Conservation (phyloP, 495 filamentous ascomycete genomes). For the Hypoxylon lenormandii region DNA sequence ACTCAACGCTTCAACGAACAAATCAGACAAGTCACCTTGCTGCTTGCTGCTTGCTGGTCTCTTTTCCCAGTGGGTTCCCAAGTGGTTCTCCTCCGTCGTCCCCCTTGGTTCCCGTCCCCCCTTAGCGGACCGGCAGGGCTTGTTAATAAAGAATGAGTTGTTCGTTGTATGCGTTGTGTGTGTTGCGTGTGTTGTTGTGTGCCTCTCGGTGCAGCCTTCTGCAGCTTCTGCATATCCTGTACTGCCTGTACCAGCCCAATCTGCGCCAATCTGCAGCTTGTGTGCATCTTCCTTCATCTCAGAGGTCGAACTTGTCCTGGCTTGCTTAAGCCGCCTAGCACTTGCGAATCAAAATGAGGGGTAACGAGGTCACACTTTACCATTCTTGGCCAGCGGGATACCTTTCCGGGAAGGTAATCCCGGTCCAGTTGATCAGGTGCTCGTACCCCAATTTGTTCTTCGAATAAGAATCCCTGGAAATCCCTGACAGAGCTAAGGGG, state of each 20-base stretch:
- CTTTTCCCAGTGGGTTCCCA: no score
- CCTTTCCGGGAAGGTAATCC: conserved; percentile 42
- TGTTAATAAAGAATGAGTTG: conserved; percentile 42
- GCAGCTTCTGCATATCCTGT: no score
- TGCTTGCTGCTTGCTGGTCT: no score
- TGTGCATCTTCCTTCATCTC: conserved; percentile 21
- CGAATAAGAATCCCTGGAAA: conserved; percentile 43
- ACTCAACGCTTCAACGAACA: no score
- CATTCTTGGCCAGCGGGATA: conserved; percentile 42
- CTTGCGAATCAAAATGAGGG: conserved; percentile 43
- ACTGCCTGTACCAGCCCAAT: no score
- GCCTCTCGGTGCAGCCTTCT: no score
- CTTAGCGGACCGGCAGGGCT: no score
- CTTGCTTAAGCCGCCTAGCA: conserved; percentile 31
- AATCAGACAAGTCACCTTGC: no score
- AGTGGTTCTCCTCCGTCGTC: no score
- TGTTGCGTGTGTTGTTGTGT: no score
- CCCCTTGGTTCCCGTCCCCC: no score
- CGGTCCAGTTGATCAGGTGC: conserved; percentile 41
- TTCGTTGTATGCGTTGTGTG: conserved; percentile 27
- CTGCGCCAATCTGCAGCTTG: conserved; percentile 1
- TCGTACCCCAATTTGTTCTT: conserved; percentile 43
- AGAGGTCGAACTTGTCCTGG: conserved; percentile 30
- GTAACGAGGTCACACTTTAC: conserved; percentile 43
- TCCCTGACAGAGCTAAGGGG: conserved; percentile 18